Conservation (phyloP, 306 rosid genomes). For the Malus sylvestris region DNA sequence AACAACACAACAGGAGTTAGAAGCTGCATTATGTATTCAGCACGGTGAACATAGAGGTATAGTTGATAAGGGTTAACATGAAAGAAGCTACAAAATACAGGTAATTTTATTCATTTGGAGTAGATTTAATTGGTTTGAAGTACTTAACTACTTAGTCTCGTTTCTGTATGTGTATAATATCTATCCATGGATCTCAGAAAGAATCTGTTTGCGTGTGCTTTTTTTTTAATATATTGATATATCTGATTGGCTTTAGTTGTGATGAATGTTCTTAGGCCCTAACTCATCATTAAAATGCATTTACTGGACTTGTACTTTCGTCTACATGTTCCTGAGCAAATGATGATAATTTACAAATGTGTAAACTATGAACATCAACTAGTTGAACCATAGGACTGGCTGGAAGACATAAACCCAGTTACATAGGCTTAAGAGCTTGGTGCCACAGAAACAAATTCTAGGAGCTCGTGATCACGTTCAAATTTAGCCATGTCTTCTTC, state of each 20-base stretch:
- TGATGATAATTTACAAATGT: neutral
- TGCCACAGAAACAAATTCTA: conserved; percentile 5
- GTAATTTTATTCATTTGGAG: conserved; percentile 10
- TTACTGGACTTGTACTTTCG: neutral
- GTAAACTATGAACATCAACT: neutral
- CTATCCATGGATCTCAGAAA: conserved; percentile 20
- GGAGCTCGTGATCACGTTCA: neutral
- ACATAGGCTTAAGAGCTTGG: neutral
- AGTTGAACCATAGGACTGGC: neutral
- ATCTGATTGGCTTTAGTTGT: neutral
- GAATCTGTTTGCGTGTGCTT: conserved; percentile 7
- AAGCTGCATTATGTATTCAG: conserved; percentile 6
- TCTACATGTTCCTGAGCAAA: neutral
- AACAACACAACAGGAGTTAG: conserved; percentile 13
- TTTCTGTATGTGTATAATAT: conserved; percentile 16
- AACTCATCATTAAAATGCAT: neutral
- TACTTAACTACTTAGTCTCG: conserved; percentile 21
- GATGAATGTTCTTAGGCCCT: neutral
- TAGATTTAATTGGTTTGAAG: conserved; percentile 16
- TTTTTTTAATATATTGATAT: conserved; percentile 9
- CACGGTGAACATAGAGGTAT: conserved; percentile 13
- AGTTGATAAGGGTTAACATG: conserved; percentile 22
- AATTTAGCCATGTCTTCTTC: conserved; percentile 1
- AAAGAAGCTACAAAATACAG: conserved; percentile 13
- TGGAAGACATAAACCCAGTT: neutral